phyloP scores from a whole-genome alignment of 257 asterid species.

The Lithospermum erythrorhizon region DNA sequence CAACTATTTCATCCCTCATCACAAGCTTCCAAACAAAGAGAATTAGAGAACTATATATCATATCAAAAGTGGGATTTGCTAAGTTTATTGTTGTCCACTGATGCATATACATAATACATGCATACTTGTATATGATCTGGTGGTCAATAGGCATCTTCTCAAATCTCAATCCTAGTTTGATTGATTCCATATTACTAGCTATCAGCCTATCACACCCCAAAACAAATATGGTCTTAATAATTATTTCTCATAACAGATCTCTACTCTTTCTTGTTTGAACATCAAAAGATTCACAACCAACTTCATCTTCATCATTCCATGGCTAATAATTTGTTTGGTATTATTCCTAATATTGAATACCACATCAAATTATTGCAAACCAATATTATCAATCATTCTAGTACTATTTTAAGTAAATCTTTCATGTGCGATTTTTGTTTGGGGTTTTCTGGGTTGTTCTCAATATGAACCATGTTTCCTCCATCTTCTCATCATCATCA shows the following conservation, averaged over 20 bases:
- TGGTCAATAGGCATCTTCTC: conserved; percentile 42
- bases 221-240: conserved; percentile 11
- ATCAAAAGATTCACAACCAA: not conserved
- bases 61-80: conserved; percentile 55
- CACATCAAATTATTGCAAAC: not conserved
- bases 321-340: not conserved
- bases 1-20: conserved; percentile 29
- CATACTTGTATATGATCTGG: not conserved
- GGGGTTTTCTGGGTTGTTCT: conserved; percentile 19
- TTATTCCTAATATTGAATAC: not conserved
- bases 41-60: conserved; percentile 16
- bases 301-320: conserved; percentile 1
- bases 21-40: conserved; percentile 77
- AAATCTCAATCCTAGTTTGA: conserved; percentile 17
- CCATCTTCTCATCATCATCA: conserved; percentile 19
- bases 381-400: not conserved
- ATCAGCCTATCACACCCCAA: not conserved
- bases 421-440: not conserved
- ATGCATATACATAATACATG: conserved; percentile 5
- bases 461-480: conserved; percentile 65
- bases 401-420: too few species aligned
- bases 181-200: conserved; percentile 2
- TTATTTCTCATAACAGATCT: not conserved
- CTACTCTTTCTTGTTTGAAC: conserved; percentile 13
- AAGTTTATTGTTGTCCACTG: conserved; percentile 35